phyloP scores from a whole-genome alignment of 345 rosid genomes.

The Eucalyptus guilfoylei region DNA sequence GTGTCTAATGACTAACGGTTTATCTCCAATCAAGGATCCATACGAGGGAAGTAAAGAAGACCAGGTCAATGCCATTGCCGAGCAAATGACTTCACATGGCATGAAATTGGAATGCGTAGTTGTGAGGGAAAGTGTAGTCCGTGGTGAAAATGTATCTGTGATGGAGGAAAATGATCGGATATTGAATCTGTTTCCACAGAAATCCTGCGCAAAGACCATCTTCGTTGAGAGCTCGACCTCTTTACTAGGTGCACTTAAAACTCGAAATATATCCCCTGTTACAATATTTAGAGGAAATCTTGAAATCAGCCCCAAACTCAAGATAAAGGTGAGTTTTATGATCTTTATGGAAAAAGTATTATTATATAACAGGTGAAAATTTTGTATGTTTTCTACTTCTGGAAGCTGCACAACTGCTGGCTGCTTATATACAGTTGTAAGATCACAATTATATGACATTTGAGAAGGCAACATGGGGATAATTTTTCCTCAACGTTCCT shows the following conservation, averaged over 20 bases:
- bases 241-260: conserved; percentile 69
- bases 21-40: conserved; percentile 64
- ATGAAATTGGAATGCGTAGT: conserved; percentile 63
- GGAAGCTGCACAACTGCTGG: neutral
- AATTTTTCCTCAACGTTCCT: neutral
- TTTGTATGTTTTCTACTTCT: neutral
- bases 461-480: neutral
- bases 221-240: conserved; percentile 61
- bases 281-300: conserved; percentile 83
- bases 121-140: conserved; percentile 26
- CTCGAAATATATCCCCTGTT: conserved; percentile 63
- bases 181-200: conserved; percentile 51
- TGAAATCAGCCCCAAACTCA: conserved; percentile 62
- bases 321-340: conserved; percentile 57
- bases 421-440: neutral
- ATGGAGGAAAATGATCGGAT: conserved; percentile 67
- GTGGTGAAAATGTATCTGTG: conserved; percentile 18
- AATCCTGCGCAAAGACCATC: conserved; percentile 38
- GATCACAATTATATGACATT: neutral
- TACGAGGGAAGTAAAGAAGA: conserved; percentile 75
- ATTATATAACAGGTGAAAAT: neutral
- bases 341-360: neutral
- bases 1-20: conserved; percentile 71
- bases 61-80: conserved; percentile 61
- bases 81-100: conserved; percentile 52